A percentile compares a stretch with the other conserved stretches of the same genome.
These are phyloP conservation scores for Proliferodiscus dingleyae DNA, from an alignment of 2,329 filamentous ascomycete genomes.

Conservation along the genomic window DNA sequence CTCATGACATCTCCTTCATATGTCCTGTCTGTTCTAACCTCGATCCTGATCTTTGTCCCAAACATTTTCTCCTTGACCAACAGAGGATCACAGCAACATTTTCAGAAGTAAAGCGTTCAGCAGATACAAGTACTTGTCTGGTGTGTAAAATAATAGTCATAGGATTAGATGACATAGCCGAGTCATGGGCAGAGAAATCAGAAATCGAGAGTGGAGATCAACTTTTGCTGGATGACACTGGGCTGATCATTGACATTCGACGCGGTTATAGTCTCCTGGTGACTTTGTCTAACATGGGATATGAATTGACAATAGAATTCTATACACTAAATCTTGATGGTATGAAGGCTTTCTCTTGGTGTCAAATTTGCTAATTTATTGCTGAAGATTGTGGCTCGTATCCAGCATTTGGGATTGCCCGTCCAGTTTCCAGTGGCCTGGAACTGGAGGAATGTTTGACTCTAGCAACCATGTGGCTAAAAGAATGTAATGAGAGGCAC, in stretches of 20 bases:
- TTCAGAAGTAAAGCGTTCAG: neutral
- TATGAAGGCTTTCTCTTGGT: neutral
- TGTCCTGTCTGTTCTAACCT: slow-evolving; percentile 1
- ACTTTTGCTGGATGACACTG: neutral
- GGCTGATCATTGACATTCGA: neutral
- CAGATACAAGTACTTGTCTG: neutral
- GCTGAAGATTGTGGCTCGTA: neutral
- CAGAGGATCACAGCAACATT: neutral
- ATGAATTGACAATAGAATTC: neutral
- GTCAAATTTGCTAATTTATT: neutral
- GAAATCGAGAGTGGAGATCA: neutral
- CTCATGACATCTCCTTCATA: too few relatives aligned
- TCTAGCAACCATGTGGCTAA: neutral
- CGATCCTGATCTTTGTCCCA: neutral
- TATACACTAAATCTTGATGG: neutral
- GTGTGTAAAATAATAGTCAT: neutral
- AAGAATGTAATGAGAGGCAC: slow-evolving; percentile 1
- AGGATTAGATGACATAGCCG: neutral
- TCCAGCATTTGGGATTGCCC: neutral
- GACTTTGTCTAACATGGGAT: neutral
- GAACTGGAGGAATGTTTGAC: neutral
- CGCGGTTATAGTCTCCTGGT: neutral
- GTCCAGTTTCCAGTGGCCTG: neutral
- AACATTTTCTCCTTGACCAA: neutral
- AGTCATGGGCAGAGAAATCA: neutral